phyloP scores from a whole-genome alignment of 441 rosid species.

The Geranium incanum region DNA sequence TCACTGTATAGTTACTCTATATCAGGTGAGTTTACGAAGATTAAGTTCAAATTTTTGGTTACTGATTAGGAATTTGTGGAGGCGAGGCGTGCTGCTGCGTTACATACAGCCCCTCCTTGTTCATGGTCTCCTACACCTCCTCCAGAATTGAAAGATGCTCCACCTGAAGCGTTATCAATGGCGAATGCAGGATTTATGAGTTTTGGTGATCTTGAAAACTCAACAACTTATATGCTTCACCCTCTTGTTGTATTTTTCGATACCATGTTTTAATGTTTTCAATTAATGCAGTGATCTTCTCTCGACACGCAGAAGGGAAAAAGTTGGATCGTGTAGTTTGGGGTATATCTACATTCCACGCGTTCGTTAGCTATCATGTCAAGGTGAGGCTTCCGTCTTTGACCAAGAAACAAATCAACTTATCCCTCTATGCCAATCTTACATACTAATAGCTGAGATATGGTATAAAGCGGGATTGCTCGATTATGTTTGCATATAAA shows the following conservation, averaged over 20 bases:
- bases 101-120: slow-evolving; percentile 76
- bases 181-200: slow-evolving; percentile 93
- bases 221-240: neutral
- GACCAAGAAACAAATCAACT: neutral
- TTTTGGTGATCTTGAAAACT: slow-evolving; percentile 50
- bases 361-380: slow-evolving; percentile 90
- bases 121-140: slow-evolving; percentile 77
- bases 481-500: neutral
- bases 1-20: neutral
- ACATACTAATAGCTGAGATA: too few species aligned
- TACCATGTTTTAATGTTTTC: slow-evolving; percentile 19
- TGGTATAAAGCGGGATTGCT: neutral
- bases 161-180: slow-evolving; percentile 50
- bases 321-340: slow-evolving; percentile 81
- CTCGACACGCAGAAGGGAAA: slow-evolving; percentile 81
- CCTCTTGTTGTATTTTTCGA: slow-evolving; percentile 4
- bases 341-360: slow-evolving; percentile 85
- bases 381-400: slow-evolving; percentile 42
- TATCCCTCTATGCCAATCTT: too few species aligned
- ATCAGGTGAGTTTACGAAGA: neutral
- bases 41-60: slow-evolving; percentile 8
- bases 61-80: slow-evolving; percentile 72
- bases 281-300: slow-evolving; percentile 54
- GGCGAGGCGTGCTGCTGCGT: slow-evolving; percentile 73
- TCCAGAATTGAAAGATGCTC: slow-evolving; percentile 56